Percentiles rank a stretch among this genome's conserved stretches.
Conservation (phyloP, 169 alveolate species). For the Plasmodium blacklocki region DNA sequence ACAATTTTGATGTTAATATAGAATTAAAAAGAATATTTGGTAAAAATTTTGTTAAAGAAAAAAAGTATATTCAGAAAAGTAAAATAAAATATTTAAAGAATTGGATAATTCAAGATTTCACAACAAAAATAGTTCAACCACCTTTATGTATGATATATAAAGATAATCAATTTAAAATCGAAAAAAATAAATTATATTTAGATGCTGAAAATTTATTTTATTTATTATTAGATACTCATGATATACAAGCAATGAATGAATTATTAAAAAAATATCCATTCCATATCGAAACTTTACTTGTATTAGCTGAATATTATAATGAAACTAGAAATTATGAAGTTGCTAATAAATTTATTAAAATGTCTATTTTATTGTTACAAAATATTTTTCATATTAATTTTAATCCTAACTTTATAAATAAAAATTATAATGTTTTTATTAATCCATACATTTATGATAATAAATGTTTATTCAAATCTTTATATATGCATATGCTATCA, state of each 20-base stretch:
- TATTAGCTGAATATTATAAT: conserved; percentile 47
- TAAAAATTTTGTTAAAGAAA: conserved; percentile 47
- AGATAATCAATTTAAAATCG: conserved; percentile 31
- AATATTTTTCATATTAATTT: conserved; percentile 48
- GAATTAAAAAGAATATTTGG: conserved; percentile 68
- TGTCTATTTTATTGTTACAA: conserved; percentile 43
- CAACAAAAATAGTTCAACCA: conserved; percentile 16
- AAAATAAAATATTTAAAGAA: conserved; percentile 54
- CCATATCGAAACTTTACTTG: conserved; percentile 46
- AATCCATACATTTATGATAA: conserved; percentile 49
- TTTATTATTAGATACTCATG: conserved; percentile 26
- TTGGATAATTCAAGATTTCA: conserved; percentile 64
- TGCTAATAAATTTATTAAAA: conserved; percentile 33
- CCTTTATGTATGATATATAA: conserved; percentile 24
- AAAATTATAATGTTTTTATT: conserved; percentile 2
- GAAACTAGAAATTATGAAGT: conserved; percentile 34
- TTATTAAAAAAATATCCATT: conserved; percentile 25
- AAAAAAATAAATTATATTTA: conserved; percentile 28
- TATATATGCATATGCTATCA: conserved; percentile 57
- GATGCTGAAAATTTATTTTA: conserved; percentile 63
- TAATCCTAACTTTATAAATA: conserved; percentile 19
- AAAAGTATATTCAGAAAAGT: conserved; percentile 36
- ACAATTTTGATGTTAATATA: conserved; percentile 41
- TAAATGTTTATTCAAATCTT: conserved; percentile 28
- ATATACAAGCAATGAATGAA: conserved; percentile 51